Evolutionary conservation across 2,329 filamentous ascomycete species (phyloP).

Genomic region (Hypoxylon sp.): DNA sequence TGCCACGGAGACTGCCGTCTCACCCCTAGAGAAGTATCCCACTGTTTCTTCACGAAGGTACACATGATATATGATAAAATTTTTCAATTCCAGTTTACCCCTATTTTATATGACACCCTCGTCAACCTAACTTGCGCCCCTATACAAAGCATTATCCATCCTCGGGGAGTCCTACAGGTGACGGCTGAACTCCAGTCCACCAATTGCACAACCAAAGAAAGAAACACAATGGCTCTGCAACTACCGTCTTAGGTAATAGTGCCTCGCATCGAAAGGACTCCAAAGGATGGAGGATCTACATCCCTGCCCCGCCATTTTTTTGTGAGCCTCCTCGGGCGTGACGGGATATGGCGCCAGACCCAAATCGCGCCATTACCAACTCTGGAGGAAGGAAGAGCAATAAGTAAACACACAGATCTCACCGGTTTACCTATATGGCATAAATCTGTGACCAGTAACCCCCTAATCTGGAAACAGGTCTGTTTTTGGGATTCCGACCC

Average conservation of each 20-base stretch:
- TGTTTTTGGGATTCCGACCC: slow-evolving; percentile 11
- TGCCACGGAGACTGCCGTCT: background rate
- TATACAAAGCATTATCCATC: slow-evolving; percentile 5
- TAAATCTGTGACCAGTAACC: background rate
- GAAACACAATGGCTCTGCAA: slow-evolving; percentile 9
- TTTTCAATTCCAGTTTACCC: background rate
- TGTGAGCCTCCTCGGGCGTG: slow-evolving; percentile 18
- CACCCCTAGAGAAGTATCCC: background rate
- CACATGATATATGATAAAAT: background rate
- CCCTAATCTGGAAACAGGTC: slow-evolving; percentile 6
- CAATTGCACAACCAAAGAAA: slow-evolving; percentile 11
- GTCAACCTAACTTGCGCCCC: background rate
- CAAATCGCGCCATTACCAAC: slow-evolving; percentile 5
- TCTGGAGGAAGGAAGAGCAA: slow-evolving; percentile 11
- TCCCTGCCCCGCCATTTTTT: slow-evolving; percentile 21
- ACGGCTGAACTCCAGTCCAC: slow-evolving; percentile 4
- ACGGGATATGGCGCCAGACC: background rate
- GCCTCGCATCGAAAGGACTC: slow-evolving; percentile 20
- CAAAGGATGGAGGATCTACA: slow-evolving; percentile 27
- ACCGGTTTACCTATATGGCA: slow-evolving; percentile 5
- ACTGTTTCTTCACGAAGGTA: background rate
- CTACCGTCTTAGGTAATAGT: slow-evolving; percentile 22
- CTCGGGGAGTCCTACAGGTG: slow-evolving; percentile 4
- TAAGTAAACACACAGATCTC: background rate
- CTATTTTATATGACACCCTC: background rate